Evolutionary conservation across 495 filamentous ascomycete genomes (phyloP), one percentile per base, ranked within the genome.

Genomic region (Lasiosphaeria miniovina): DNA sequence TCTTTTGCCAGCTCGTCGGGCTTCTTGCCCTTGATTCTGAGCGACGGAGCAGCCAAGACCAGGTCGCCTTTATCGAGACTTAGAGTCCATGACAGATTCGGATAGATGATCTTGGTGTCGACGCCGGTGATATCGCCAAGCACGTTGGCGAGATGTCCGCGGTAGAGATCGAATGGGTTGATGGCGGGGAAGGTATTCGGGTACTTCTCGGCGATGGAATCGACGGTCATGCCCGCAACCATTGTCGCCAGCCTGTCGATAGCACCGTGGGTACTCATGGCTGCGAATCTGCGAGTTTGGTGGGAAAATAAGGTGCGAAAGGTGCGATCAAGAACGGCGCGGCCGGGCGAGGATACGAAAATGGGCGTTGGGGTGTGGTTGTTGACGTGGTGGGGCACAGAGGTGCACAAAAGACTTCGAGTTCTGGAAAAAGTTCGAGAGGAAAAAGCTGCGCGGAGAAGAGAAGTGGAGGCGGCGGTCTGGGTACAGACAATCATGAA

Each of bases 21-120:
- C 65, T 93, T 96, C 76, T 85, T 86, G 56, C 88, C 86, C 75
- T 94, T 93, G 60, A 96, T 77, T 52, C 89, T 82, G 54, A 97
- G 77, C 11, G 92, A 82, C 7, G 93, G 87, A 36, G 90, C 87
- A 53, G 93, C 85, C 40, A 96, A 76, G 49, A 87, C 77, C 63
- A 98, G 75, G 70, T 98, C 93, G 61, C 93, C 93, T 80, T 95
- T 95, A 58, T 96, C 93, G 34, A 96, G 76, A 51, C 85, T 85
- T 61, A 82, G 80, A 12, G 93, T 96, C 91, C 90, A 96, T 68
- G 84, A 77, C 38, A 98, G 74, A 35, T 85, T 84, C 17, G 86
- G 77, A 67, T 89, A 95, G 68, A 98, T 90, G 69, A 91, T 84
- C 52, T 80, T 80, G 3, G 84, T 65, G 49, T 93, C 88, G 52